Evolutionary conservation across 2,329 filamentous ascomycete genomes (phyloP).

Genomic region (Hypoxylon sp.): DNA sequence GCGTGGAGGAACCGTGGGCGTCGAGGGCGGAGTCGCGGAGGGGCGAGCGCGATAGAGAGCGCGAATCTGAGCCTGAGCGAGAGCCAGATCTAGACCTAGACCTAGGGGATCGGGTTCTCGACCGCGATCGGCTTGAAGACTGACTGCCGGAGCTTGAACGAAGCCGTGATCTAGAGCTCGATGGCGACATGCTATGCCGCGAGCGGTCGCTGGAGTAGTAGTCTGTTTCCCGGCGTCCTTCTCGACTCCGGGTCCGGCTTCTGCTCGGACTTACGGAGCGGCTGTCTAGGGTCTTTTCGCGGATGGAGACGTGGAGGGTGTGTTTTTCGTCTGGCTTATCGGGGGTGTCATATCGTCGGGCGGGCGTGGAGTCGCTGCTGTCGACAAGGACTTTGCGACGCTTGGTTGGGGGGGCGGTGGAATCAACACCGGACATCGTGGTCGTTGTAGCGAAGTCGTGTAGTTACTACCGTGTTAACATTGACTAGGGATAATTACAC

Average conservation of each 20-base stretch:
- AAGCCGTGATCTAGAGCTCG: constrained; percentile 45
- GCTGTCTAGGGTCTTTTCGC: constrained; percentile 50
- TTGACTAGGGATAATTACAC: neutral
- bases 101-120: constrained; percentile 33
- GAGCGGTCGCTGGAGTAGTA: constrained; percentile 54
- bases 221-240: constrained; percentile 45
- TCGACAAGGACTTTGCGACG: constrained; percentile 61
- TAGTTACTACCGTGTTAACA: constrained; percentile 12
- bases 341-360: constrained; percentile 60
- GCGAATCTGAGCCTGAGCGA: constrained; percentile 30
- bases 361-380: constrained; percentile 58
- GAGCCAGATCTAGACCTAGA: constrained; percentile 46
- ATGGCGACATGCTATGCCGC: constrained; percentile 49
- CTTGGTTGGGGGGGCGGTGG: constrained; percentile 57
- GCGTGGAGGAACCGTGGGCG: constrained; percentile 37
- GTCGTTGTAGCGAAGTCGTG: constrained; percentile 6
- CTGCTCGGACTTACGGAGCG: constrained; percentile 46
- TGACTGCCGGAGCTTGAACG: constrained; percentile 35
- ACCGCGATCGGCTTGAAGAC: constrained; percentile 34
- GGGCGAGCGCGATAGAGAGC: constrained; percentile 45
- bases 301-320: constrained; percentile 51
- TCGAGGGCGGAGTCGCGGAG: constrained; percentile 33
- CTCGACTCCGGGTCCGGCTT: constrained; percentile 40
- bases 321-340: constrained; percentile 57
- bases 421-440: constrained; percentile 52